Conservation (phyloP, 225 moss, liverwort and hornwort species). For the Pseudisothecium myosuroides region DNA sequence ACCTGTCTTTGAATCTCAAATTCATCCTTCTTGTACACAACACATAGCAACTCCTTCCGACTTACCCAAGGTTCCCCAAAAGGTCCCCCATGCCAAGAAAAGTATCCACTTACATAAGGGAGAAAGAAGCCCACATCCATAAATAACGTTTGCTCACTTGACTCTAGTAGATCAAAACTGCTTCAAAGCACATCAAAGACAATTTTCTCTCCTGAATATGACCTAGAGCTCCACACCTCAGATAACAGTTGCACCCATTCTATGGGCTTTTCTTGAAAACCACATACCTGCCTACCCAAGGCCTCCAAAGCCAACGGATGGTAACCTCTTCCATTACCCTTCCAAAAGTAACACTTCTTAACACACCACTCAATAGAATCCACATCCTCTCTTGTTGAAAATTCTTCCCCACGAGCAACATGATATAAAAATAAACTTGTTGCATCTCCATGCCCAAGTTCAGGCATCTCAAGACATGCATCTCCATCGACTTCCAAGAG, state of each 20-base stretch:
- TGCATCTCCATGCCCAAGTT: background rate
- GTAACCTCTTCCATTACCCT: background rate
- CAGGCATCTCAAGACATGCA: background rate
- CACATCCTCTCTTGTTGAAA: background rate
- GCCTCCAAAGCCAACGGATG: background rate
- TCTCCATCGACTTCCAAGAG: no score
- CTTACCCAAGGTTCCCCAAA: background rate
- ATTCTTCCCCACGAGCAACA: rapidly evolving
- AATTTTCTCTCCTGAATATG: background rate
- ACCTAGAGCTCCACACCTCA: rapidly evolving
- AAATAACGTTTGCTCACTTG: background rate
- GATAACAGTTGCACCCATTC: background rate
- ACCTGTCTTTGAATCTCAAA: background rate
- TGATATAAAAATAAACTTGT: background rate
- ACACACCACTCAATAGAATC: background rate
- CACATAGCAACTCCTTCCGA: background rate
- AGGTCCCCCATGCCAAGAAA: no score
- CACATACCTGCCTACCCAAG: background rate
- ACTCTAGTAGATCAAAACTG: background rate
- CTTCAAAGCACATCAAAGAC: background rate
- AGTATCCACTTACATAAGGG: no score
- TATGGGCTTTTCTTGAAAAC: background rate
- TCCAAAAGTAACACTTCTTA: no score
- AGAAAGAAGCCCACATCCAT: no score
- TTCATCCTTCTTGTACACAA: background rate